These are phyloP conservation scores for Zopfia rhizophila DNA, from an alignment of 2,329 filamentous ascomycete species.

Conservation along the genomic window DNA sequence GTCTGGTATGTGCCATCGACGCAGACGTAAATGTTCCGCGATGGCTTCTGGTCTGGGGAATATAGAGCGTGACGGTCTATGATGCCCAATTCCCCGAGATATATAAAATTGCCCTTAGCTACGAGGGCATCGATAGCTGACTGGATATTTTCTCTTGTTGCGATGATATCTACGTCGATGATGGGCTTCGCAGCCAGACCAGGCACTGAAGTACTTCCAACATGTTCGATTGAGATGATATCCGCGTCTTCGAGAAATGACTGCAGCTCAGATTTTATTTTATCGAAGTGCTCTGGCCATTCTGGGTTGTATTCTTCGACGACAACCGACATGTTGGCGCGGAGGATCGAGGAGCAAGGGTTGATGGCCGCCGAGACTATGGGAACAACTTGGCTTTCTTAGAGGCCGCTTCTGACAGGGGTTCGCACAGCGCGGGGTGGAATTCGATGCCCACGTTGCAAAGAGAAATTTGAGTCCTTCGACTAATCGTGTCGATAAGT, in stretches of 20 bases:
- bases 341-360: no score
- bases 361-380: no score
- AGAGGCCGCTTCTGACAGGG: no score
- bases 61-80: constrained; percentile 48
- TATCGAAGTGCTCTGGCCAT: constrained; percentile 41
- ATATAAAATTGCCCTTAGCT: constrained; percentile 41
- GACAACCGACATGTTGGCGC: constrained; percentile 29
- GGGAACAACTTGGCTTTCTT: no score
- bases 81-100: constrained; percentile 51
- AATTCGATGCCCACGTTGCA: no score
- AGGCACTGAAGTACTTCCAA: constrained; percentile 51
- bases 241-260: constrained; percentile 23
- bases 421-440: no score
- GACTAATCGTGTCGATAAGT: no score
- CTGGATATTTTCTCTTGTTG: constrained; percentile 34
- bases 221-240: constrained; percentile 46
- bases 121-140: constrained; percentile 43
- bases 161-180: constrained; percentile 51
- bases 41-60: constrained; percentile 37
- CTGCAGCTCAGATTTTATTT: constrained; percentile 30
- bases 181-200: constrained; percentile 49
- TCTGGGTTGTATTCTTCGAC: constrained; percentile 40
- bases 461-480: no score
- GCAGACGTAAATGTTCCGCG: constrained; percentile 51
- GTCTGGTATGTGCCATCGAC: constrained; percentile 45